Evolutionary conservation across 768 basidiomycete genomes (phyloP).

Genomic region (Filobasidium wieringae): DNA sequence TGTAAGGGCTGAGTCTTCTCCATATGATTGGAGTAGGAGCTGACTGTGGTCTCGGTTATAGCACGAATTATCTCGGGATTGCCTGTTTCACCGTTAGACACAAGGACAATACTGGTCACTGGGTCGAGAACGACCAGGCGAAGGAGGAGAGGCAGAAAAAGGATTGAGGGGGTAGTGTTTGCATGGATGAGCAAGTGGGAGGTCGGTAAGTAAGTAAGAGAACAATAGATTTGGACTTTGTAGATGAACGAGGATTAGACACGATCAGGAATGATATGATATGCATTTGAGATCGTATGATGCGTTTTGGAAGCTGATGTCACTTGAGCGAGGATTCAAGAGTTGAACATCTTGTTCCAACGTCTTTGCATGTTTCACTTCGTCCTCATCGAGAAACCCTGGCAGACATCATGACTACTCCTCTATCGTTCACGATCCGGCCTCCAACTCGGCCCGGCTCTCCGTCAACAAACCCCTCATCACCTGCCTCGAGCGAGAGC

Average conservation of each 20-base stretch:
- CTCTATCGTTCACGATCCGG: constrained; percentile 72
- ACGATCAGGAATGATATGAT: too few species aligned
- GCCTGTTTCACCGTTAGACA: constrained; percentile 88
- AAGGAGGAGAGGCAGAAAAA: constrained; percentile 17
- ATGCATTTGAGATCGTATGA: too few species aligned
- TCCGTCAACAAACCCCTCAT: constrained; percentile 50
- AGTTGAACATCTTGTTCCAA: too few species aligned
- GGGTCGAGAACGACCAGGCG: constrained; percentile 34
- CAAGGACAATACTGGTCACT: constrained; percentile 48
- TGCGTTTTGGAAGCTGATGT: too few species aligned
- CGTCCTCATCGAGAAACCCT: too few species aligned
- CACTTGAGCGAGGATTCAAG: too few species aligned
- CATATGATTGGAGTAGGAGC: neutral
- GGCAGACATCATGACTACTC: constrained; percentile 37
- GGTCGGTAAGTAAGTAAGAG: neutral
- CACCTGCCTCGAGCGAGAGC: constrained; percentile 50
- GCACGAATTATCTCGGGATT: constrained; percentile 83
- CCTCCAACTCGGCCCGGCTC: constrained; percentile 62
- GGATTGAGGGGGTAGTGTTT: neutral
- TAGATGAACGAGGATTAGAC: too few species aligned
- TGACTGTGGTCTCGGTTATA: constrained; percentile 44
- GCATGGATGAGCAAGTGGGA: neutral
- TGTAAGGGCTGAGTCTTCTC: constrained; percentile 20
- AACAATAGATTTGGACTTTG: neutral
- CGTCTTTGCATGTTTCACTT: too few species aligned